A percentile compares a stretch with the other conserved stretches of the same genome.
These are phyloP conservation scores for Gracilaria vermiculophylla DNA, from an alignment of 23 red algal genomes.

Conservation along the genomic window DNA sequence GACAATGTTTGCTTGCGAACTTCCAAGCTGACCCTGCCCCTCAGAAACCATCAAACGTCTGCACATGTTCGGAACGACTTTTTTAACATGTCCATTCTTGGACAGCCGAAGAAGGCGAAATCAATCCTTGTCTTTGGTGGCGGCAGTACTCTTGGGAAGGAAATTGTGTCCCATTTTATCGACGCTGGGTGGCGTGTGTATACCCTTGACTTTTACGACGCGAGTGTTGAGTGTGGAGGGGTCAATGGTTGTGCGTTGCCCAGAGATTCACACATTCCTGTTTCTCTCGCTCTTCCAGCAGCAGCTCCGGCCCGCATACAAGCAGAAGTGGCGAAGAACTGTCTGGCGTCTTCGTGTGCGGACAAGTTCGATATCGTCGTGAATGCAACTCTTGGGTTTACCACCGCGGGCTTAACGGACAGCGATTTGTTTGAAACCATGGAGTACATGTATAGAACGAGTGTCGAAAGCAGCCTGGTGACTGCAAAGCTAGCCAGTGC, in stretches of 20 bases:
- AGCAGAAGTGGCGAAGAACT: slow-evolving; percentile 51
- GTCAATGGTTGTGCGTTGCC: slow-evolving; percentile 56
- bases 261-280: slow-evolving; percentile 27
- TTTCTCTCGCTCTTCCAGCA: slow-evolving; percentile 59
- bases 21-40: not conserved
- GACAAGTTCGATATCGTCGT: slow-evolving; percentile 67
- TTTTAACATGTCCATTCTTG: slow-evolving; percentile 16
- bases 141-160: slow-evolving; percentile 62
- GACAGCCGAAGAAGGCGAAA: not conserved
- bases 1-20: not conserved
- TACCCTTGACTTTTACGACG: slow-evolving; percentile 71
- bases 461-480: slow-evolving; percentile 72
- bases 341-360: slow-evolving; percentile 30
- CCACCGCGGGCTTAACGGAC: slow-evolving; percentile 50
- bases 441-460: slow-evolving; percentile 83
- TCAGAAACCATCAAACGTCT: not conserved
- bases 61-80: not conserved
- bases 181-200: slow-evolving; percentile 61
- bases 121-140: slow-evolving; percentile 74
- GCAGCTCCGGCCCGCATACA: slow-evolving; percentile 63
- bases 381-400: slow-evolving; percentile 79
- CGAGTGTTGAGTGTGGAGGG: slow-evolving; percentile 51
- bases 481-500: slow-evolving; percentile 64
- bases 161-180: slow-evolving; percentile 36
- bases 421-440: slow-evolving; percentile 76